These are phyloP conservation scores for Garcia nutans DNA, from an alignment of 345 rosid genomes.

Conservation along the genomic window DNA sequence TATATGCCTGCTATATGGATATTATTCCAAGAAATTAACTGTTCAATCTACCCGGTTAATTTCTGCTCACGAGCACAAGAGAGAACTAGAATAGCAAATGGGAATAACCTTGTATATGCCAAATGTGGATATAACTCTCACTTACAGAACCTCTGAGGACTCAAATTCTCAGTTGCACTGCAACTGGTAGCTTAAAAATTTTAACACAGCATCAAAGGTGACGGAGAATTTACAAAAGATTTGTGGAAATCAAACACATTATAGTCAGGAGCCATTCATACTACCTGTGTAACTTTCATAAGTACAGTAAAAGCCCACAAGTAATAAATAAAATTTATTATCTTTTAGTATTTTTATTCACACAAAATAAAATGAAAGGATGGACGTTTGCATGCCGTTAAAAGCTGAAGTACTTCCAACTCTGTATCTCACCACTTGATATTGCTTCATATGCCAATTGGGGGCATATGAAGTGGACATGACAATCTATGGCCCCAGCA, in stretches of 20 bases:
- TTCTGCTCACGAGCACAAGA: not conserved
- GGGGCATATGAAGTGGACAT: conserved; percentile 98
- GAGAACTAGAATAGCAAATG: not conserved
- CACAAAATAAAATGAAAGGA: not conserved
- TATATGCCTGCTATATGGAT: not conserved
- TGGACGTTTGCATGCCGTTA: not conserved
- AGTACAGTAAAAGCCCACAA: not conserved
- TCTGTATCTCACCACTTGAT: conserved; percentile 76
- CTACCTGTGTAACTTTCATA: not conserved
- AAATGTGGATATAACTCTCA: not conserved
- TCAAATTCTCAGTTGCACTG: not conserved
- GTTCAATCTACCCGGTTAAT: not conserved
- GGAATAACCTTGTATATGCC: not conserved
- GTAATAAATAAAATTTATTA: not conserved
- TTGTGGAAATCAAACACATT: not conserved
- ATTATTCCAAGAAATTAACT: not conserved
- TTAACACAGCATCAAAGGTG: not conserved
- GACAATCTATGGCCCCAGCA: conserved; percentile 96
- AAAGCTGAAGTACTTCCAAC: conserved; percentile 9
- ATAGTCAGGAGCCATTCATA: not conserved
- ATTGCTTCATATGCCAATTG: conserved; percentile 87
- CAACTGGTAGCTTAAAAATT: not conserved
- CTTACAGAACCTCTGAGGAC: not conserved
- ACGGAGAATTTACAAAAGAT: not conserved
- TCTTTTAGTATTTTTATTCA: not conserved